A percentile compares a stretch with the other conserved stretches of the same genome.
phyloP scores from a whole-genome alignment of 176 grass and related monocot species.

The Echinochloa phyllopogon region DNA sequence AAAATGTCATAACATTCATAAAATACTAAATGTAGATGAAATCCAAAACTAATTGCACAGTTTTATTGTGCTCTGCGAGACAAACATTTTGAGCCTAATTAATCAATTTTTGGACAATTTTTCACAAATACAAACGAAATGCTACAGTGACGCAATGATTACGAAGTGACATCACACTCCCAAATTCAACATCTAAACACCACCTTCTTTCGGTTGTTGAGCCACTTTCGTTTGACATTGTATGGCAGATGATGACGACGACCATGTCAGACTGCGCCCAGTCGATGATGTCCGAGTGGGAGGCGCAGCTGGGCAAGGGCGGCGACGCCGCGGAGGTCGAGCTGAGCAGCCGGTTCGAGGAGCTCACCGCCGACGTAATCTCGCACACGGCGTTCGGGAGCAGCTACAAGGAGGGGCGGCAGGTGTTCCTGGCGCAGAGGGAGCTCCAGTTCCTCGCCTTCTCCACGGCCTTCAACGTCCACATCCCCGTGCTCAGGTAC shows the following conservation, averaged over 20 bases:
- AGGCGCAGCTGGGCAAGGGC: background rate
- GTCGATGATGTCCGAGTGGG: conserved; percentile 63
- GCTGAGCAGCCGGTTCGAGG: conserved; percentile 49
- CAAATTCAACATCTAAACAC: too few species aligned
- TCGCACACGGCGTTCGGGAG: conserved; percentile 67
- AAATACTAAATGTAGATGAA: too few species aligned
- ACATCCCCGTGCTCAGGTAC: conserved; percentile 33
- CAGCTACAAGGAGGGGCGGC: conserved; percentile 54
- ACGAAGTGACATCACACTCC: too few species aligned
- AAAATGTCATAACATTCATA: too few species aligned
- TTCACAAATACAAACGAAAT: too few species aligned
- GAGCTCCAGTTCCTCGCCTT: conserved; percentile 53
- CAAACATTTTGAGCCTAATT: too few species aligned
- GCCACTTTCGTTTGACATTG: background rate
- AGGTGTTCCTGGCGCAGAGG: conserved; percentile 53
- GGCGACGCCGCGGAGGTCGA: conserved; percentile 37
- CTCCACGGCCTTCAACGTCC: conserved; percentile 26
- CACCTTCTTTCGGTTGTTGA: background rate
- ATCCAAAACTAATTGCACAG: too few species aligned
- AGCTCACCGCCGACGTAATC: conserved; percentile 69
- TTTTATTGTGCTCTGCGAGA: too few species aligned
- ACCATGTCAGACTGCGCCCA: conserved; percentile 48
- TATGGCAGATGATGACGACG: conserved; percentile 60
- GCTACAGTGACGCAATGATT: too few species aligned
- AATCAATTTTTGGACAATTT: too few species aligned